phyloP scores from a whole-genome alignment of 176 grass and related monocot genomes.

The Eragrostis curvula region DNA sequence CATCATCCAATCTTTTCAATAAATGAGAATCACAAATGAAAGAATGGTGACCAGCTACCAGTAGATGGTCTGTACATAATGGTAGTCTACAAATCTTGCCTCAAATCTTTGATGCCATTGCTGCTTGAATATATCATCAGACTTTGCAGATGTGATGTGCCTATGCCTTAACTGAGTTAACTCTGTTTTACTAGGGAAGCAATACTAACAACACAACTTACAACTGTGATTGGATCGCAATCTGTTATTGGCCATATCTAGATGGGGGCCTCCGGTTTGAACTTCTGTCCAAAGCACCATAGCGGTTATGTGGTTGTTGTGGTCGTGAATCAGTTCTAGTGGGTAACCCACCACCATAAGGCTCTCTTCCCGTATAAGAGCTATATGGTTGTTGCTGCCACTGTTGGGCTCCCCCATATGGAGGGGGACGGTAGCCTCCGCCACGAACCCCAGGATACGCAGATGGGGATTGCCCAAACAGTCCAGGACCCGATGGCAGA shows the following conservation, averaged over 20 bases:
- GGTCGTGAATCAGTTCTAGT: slow-evolving; percentile 25
- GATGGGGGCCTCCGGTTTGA: slow-evolving; percentile 50
- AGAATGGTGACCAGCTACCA: background rate
- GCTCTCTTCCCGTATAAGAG: slow-evolving; percentile 34
- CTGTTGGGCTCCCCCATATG: slow-evolving; percentile 38
- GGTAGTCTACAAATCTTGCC: slow-evolving; percentile 39
- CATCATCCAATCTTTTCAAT: background rate
- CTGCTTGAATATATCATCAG: slow-evolving; percentile 4
- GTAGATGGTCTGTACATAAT: slow-evolving; percentile 9
- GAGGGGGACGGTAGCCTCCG: slow-evolving; percentile 39
- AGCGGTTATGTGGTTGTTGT: slow-evolving; percentile 52
- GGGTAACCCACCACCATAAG: slow-evolving; percentile 33
- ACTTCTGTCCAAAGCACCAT: slow-evolving; percentile 42
- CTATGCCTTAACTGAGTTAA: background rate
- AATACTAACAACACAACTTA: background rate
- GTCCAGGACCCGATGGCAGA: slow-evolving; percentile 43
- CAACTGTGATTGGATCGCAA: background rate
- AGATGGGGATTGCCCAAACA: slow-evolving; percentile 46
- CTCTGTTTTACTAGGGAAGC: background rate
- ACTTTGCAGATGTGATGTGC: slow-evolving; percentile 24
- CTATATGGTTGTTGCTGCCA: slow-evolving; percentile 42
- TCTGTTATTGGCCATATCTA: slow-evolving; percentile 45
- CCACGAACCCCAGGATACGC: slow-evolving; percentile 30
- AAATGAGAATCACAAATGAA: slow-evolving; percentile 27
- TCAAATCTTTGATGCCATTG: slow-evolving; percentile 11